Conservation (phyloP, 345 rosid species). For the Eucalyptus sp. region DNA sequence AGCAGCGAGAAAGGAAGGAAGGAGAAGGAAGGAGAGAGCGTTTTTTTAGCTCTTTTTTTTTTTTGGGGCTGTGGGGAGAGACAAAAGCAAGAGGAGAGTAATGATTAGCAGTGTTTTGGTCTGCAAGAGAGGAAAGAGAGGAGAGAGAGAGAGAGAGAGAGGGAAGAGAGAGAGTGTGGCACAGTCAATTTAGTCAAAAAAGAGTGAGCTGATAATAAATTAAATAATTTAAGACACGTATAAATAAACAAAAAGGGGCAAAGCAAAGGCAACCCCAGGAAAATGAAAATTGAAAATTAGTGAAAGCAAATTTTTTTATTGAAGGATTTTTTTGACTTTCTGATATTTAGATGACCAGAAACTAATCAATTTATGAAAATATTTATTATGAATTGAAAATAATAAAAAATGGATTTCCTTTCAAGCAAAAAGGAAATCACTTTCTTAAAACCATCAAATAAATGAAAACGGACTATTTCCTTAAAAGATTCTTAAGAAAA, state of each 20-base stretch:
- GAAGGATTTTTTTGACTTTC: rapidly evolving
- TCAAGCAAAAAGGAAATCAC: rapidly evolving
- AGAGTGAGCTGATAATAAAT: neutral
- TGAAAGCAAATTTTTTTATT: neutral
- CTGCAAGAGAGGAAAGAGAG: neutral
- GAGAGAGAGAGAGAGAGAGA: neutral
- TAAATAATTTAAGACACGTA: neutral
- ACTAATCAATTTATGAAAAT: rapidly evolving
- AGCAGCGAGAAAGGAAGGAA: neutral
- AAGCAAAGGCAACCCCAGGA: neutral
- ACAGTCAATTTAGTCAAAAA: neutral
- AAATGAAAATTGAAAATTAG: neutral
- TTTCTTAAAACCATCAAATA: neutral
- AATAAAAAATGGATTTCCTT: rapidly evolving
- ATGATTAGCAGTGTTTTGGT: neutral
- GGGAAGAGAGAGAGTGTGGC: neutral
- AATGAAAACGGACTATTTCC: neutral
- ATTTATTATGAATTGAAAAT: neutral
- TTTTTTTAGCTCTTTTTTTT: neutral
- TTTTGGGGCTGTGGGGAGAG: neutral
- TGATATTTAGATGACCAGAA: rapidly evolving
- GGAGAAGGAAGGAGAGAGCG: neutral
- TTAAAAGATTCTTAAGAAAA: neutral
- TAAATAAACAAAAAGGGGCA: neutral
- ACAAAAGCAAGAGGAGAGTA: neutral